Base-by-base conservation (phyloP, 2,329 filamentous ascomycete genomes). In the Piedraia hortae region DNA sequence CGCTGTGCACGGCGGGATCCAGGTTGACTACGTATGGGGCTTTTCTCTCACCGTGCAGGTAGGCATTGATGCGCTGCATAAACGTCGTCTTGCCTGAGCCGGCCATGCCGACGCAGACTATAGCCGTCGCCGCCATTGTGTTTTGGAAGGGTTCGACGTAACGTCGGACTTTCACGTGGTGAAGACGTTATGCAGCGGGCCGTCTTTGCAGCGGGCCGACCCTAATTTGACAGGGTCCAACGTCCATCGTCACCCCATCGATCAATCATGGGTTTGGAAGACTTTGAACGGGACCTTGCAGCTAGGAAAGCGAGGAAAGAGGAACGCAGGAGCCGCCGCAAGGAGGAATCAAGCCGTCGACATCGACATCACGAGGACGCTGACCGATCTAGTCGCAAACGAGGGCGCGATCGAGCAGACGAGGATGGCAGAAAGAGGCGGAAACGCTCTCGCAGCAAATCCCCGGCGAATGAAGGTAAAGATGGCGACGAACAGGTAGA, bases 1-100 rank as follows among this genome's bases (percentile, higher is more conserved):
- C 73, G 34, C 70, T 75, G 39, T 80, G 62, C 5, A 97, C 85
- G 18, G 88, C 85, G 1, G 85, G 85, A 42, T 97, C 85, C 30
- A 97, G 70, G 47, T 97, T 97, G 42, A 97, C 66, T 27, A 93
- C 78, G 45, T 97, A 97, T 4, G 88, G 85, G 10, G 10, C 14
- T 4, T 17, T 13, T 13, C n/a, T 10, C 26, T 69, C 63, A 4
- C 60, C 60, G 42, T 93, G 82, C 3, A 97, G 66, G 43, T 97
- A 62, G 1, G 82, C 71, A 45, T 91, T 91, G 39, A 97, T 85
- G 38, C 85, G 67, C 44, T 93, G 82, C 82, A 97, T 93, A 43
- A 97, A 97, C 0, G 88, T 97, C n/a, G 85, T 97, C 55, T 97
- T 97, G 39, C 85, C 85, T 9, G 78, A 89, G 36, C 85, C 82